Conservation (phyloP, 257 asterid species). For the Solanum virginianum region DNA sequence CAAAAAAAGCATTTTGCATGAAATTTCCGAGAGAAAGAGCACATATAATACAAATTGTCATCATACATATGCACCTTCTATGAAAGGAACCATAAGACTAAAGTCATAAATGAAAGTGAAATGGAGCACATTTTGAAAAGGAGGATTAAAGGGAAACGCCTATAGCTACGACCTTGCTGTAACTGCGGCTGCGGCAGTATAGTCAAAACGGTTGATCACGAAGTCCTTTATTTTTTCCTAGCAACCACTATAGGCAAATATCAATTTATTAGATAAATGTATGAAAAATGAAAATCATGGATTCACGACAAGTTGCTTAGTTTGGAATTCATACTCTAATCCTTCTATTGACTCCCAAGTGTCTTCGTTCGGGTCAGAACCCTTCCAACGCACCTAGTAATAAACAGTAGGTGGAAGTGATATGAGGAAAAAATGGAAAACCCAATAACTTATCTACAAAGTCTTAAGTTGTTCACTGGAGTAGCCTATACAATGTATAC, state of each 20-base stretch:
- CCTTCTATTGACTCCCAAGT: slow-evolving; percentile 83
- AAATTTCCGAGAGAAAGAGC: background rate
- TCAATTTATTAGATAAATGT: background rate
- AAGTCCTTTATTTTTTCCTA: slow-evolving; percentile 47
- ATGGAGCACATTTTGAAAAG: no score
- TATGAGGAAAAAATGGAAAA: background rate
- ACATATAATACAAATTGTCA: background rate
- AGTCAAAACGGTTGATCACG: slow-evolving; percentile 3
- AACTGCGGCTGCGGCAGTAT: no score
- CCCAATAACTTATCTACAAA: background rate
- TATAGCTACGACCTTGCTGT: no score
- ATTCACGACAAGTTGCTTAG: background rate
- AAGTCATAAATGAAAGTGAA: no score
- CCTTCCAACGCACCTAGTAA: slow-evolving; percentile 61
- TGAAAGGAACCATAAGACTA: background rate
- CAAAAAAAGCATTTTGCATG: background rate
- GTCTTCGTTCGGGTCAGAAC: slow-evolving; percentile 55
- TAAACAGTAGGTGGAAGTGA: background rate
- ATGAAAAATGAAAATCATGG: background rate
- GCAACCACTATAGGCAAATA: slow-evolving; percentile 33
- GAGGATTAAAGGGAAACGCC: no score
- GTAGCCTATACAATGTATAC: background rate
- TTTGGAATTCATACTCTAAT: slow-evolving; percentile 28
- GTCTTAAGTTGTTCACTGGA: background rate
- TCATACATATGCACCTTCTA: slow-evolving; percentile 30